Evolutionary conservation across 169 alveolate species (phyloP).

Genomic region (Plasmodium knowlesi): DNA sequence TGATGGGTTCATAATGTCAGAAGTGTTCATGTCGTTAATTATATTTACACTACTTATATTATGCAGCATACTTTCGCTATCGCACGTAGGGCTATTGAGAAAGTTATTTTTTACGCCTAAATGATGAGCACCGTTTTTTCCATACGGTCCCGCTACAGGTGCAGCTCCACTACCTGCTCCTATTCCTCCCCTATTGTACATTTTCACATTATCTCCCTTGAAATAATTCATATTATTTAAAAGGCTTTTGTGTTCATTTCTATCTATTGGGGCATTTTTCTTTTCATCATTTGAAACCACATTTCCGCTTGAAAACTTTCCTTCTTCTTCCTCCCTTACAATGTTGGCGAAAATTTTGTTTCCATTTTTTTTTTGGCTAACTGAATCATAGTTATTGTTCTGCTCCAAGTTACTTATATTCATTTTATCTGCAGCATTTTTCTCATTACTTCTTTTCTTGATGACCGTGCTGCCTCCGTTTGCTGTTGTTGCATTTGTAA

Average conservation of each 20-base stretch:
- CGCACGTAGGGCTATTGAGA: not conserved
- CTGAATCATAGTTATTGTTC: not conserved
- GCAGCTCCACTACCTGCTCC: not conserved
- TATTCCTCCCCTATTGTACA: slow-evolving; percentile 6
- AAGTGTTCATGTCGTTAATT: not conserved
- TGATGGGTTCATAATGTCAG: not conserved
- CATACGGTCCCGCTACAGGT: not conserved
- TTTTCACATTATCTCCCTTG: slow-evolving; percentile 36
- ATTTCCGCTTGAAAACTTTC: not conserved
- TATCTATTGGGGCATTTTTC: slow-evolving; percentile 21
- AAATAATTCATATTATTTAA: slow-evolving; percentile 38
- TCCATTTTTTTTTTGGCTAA: slow-evolving; percentile 39
- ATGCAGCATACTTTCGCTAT: slow-evolving; percentile 7
- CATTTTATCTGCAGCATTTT: not conserved
- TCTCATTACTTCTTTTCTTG: not conserved
- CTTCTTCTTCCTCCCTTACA: slow-evolving; percentile 14
- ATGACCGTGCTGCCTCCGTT: not conserved
- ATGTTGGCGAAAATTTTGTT: slow-evolving; percentile 1
- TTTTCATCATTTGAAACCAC: slow-evolving; percentile 5
- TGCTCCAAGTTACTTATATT: not conserved
- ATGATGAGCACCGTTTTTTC: slow-evolving; percentile 18
- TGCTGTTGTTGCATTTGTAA: not conserved
- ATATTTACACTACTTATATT: not conserved
- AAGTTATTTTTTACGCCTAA: slow-evolving; percentile 33
- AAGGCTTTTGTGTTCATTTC: not conserved